phyloP scores from a whole-genome alignment of 2,329 filamentous ascomycete genomes.

The Colletotrichum viniferum region DNA sequence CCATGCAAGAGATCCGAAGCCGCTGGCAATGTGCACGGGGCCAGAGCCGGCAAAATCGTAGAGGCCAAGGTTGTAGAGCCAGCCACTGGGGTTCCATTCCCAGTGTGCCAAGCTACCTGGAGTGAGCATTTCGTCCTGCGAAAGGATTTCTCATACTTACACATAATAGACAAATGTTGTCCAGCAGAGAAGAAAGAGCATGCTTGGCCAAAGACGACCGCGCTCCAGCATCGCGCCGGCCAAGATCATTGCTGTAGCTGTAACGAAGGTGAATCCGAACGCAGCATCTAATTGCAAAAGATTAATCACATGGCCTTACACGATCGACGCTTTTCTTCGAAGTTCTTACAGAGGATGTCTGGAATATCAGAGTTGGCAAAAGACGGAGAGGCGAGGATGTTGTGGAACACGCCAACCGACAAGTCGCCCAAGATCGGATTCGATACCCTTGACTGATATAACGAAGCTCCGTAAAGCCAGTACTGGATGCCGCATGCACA shows the following conservation, averaged over 20 bases:
- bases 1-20: conserved; percentile 68
- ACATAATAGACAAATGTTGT: conserved; percentile 66
- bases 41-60: conserved; percentile 67
- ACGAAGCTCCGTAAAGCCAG: conserved; percentile 51
- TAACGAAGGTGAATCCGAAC: conserved; percentile 42
- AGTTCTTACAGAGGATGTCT: conserved; percentile 33
- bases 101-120: conserved; percentile 59
- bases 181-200: conserved; percentile 69
- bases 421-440: conserved; percentile 39
- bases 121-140: neutral
- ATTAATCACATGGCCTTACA: neutral
- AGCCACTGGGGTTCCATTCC: conserved; percentile 72
- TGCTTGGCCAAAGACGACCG: conserved; percentile 46
- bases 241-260: conserved; percentile 42
- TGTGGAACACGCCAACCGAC: conserved; percentile 37
- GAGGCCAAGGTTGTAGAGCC: conserved; percentile 64
- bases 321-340: rapidly evolving
- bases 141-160: conserved; percentile 21
- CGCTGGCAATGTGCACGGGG: conserved; percentile 67
- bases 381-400: conserved; percentile 39
- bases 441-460: conserved; percentile 41
- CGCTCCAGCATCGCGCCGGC: conserved; percentile 42
- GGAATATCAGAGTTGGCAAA: conserved; percentile 40
- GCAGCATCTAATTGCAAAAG: conserved; percentile 28
- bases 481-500: conserved; percentile 50